Base-by-base conservation (phyloP, 2,329 filamentous ascomycete species). In the Aspergillus alliaceus region DNA sequence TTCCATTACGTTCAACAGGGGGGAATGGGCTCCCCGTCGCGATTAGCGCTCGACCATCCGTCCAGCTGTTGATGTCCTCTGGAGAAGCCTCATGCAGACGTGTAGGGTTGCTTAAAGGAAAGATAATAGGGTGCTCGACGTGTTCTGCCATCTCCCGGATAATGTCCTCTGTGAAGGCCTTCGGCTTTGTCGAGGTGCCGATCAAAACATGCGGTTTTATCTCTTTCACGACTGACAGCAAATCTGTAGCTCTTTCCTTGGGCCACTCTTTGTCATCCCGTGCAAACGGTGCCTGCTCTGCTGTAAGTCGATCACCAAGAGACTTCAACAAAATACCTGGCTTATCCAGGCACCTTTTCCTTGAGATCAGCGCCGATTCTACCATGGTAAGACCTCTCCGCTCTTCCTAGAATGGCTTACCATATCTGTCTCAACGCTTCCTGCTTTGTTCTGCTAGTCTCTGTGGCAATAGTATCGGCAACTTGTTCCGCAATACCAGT, bases 401-500 rank as follows among this genome's bases (percentile, higher is more conserved):
- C n/a, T n/a, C 49, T 42, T 8, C n/a, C 27, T 42, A 15, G 4
- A 4, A 47, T 12, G 37, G 24, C 42, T 63, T 75, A 90, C 88
- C 89, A 96, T 37, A 96, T 93, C 60, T 93, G 89, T 68, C 86
- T 85, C 1, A 84, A 80, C 0, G 90, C 90, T n/a, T 92, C 89
- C n/a, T 88, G 83, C 59, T 86, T 89, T 32, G 81, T 82, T 57
- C 89, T 88, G 1, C 79, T 77, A 2, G 83, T 83, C 65, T 92
- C 86, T 0, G 88, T 79, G 0, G 86, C 86, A 54, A 96, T 93
- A 0, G 91, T 90, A 65, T 93, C 90, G 15, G 87, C 80, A 6
- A 96, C 84, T 67, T 96, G 90, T 64, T 96, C 91, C 2, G 91
- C 91, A 54, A 96, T 96, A 2, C 91, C 91, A 0, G 88, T 90